Percentiles rank a stretch among this genome's conserved stretches.
phyloP scores from a whole-genome alignment of 441 rosid genomes.

The Gossypium davidsonii region DNA sequence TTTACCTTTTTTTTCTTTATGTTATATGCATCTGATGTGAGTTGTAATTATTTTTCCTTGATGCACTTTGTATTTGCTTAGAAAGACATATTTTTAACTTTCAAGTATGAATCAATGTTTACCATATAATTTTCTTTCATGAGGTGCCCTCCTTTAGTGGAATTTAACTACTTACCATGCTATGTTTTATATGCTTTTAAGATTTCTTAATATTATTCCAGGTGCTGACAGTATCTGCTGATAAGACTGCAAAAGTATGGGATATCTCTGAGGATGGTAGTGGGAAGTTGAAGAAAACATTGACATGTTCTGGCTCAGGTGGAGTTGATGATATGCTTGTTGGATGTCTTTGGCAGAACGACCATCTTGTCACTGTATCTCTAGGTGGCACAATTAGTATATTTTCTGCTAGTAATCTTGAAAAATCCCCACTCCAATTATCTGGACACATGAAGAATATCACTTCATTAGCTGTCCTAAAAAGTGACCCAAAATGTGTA shows the following conservation, averaged over 20 bases:
- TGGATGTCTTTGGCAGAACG: constrained; percentile 90
- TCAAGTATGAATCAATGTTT: not conserved
- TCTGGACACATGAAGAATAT: constrained; percentile 87
- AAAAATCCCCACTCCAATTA: constrained; percentile 57
- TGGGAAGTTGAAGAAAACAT: constrained; percentile 60
- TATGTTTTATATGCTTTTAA: constrained; percentile 7
- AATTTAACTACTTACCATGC: not conserved
- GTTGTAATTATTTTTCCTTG: not conserved
- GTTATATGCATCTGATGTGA: not conserved
- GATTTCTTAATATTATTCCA: constrained; percentile 21
- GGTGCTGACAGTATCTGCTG: constrained; percentile 91
- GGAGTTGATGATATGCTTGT: constrained; percentile 94
- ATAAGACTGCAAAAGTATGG: constrained; percentile 95
- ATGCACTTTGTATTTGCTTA: constrained; percentile 1
- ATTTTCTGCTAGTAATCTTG: constrained; percentile 70
- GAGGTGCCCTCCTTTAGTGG: not conserved
- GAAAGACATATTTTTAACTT: not conserved
- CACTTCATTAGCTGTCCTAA: constrained; percentile 65
- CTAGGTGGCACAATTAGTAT: constrained; percentile 81
- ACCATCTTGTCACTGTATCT: constrained; percentile 79
- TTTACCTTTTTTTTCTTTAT: not conserved
- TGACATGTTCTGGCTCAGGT: constrained; percentile 61
- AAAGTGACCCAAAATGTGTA: constrained; percentile 48
- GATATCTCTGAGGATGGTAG: constrained; percentile 64
- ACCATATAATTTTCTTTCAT: not conserved